Conservation (phyloP, 1,139 yeast genomes). For the Torulaspora pretoriensis region DNA sequence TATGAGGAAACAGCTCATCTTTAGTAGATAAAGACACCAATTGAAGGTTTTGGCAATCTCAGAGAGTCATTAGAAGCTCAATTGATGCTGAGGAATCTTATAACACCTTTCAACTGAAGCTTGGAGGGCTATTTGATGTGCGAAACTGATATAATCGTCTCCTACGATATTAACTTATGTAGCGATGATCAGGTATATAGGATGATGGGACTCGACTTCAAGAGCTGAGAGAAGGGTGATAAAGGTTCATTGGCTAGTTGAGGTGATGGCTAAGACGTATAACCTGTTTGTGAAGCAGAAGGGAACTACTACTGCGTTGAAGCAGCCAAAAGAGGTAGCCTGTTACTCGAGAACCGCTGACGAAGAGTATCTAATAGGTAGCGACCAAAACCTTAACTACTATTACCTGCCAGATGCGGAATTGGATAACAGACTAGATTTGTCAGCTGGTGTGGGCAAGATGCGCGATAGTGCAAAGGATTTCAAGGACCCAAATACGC, state of each 20-base stretch:
- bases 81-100: neutral
- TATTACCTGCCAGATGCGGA: constrained; percentile 73
- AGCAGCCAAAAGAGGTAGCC: constrained; percentile 35
- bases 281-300: constrained; percentile 28
- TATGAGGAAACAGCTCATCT: neutral
- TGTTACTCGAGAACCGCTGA: constrained; percentile 29
- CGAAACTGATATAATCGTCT: neutral
- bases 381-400: constrained; percentile 54
- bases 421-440: constrained; percentile 50
- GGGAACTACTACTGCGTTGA: constrained; percentile 31
- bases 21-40: neutral
- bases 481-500: constrained; percentile 38
- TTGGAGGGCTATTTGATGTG: neutral
- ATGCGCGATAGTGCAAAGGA: constrained; percentile 45
- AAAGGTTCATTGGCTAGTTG: neutral
- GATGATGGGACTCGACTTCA: neutral
- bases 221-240: neutral
- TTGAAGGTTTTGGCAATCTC: neutral
- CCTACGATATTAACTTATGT: neutral
- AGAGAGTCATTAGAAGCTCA: neutral
- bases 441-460: constrained; percentile 58
- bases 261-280: constrained; percentile 22
- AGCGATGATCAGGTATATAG: neutral
- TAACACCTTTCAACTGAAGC: neutral
- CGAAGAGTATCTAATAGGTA: constrained; percentile 38